These are phyloP conservation scores for Auxenochlorella pyrenoidosa DNA, from an alignment of 139 green algal species.

Conservation along the genomic window DNA sequence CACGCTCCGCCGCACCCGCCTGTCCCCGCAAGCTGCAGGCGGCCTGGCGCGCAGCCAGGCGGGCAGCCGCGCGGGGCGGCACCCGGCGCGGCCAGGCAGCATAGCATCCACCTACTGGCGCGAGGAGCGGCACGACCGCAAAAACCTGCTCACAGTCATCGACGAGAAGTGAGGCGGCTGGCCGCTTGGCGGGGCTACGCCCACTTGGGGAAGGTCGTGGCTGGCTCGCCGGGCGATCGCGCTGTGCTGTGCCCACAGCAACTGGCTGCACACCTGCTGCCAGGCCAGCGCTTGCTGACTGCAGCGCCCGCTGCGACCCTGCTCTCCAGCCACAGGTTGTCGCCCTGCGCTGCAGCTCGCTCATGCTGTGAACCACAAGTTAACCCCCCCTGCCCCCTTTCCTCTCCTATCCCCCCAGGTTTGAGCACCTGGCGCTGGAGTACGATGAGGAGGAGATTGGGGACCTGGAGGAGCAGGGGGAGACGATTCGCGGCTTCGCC, in stretches of 20 bases:
- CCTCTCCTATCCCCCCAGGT: constrained; percentile 39
- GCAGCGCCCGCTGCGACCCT: background rate
- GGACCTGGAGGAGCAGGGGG: constrained; percentile 66
- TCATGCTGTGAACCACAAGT: too few relatives aligned
- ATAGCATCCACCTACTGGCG: constrained; percentile 82
- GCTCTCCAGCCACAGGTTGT: background rate
- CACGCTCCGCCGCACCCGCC: background rate
- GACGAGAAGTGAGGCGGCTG: constrained; percentile 63
- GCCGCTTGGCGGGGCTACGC: too few relatives aligned
- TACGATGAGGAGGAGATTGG: constrained; percentile 83
- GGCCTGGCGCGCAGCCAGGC: background rate
- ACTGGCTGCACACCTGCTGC: background rate
- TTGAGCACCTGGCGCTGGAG: constrained; percentile 75
- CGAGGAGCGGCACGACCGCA: constrained; percentile 73
- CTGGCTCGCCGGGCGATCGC: too few relatives aligned
- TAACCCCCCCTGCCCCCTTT: too few relatives aligned
- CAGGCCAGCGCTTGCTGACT: background rate
- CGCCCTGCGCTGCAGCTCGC: too few relatives aligned
- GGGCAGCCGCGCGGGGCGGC: background rate
- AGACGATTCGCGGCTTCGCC: constrained; percentile 33
- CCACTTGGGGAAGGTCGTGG: too few relatives aligned
- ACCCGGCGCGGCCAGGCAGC: constrained; percentile 42
- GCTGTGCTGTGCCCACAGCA: background rate
- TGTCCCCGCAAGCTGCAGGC: background rate
- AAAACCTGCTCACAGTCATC: constrained; percentile 54